Conservation (phyloP, 345 rosid genomes). For the Arabidopsis suecica region DNA sequence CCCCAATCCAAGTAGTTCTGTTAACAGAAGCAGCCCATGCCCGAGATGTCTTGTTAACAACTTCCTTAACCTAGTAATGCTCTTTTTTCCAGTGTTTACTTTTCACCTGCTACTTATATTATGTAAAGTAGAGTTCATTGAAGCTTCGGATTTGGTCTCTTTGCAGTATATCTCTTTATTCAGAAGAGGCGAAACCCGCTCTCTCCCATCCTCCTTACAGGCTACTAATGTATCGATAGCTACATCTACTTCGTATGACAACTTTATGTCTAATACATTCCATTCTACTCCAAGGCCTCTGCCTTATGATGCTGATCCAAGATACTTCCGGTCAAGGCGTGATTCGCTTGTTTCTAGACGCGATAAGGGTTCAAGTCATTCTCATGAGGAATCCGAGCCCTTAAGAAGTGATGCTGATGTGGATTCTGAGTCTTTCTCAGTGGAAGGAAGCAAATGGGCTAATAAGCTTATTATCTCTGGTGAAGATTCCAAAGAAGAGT, state of each 20-base stretch:
- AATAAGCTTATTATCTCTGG: constrained; percentile 47
- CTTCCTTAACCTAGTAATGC: constrained; percentile 68
- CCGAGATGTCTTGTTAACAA: constrained; percentile 71
- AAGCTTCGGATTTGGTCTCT: neutral
- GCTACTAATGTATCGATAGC: constrained; percentile 67
- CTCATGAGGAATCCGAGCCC: constrained; percentile 84
- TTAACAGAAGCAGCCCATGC: constrained; percentile 73
- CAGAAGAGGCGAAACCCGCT: constrained; percentile 75
- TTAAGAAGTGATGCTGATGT: constrained; percentile 65
- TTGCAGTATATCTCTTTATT: constrained; percentile 74
- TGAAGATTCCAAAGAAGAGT: constrained; percentile 68
- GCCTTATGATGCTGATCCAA: constrained; percentile 89
- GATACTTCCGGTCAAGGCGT: constrained; percentile 60
- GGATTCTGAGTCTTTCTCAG: constrained; percentile 62
- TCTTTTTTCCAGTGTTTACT: constrained; percentile 12
- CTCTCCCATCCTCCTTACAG: constrained; percentile 76
- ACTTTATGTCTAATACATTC: constrained; percentile 78
- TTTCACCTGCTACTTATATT: neutral
- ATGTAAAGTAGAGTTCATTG: neutral
- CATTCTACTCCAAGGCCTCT: constrained; percentile 94
- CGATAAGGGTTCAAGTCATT: constrained; percentile 92
- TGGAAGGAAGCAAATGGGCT: constrained; percentile 68
- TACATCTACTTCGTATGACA: constrained; percentile 68
- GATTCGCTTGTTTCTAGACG: constrained; percentile 67
- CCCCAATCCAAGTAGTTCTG: constrained; percentile 63